Percentiles rank a stretch among this genome's conserved stretches.
Evolutionary conservation across 2,329 filamentous ascomycete species (phyloP).

Genomic region (Penicillium sp.): DNA sequence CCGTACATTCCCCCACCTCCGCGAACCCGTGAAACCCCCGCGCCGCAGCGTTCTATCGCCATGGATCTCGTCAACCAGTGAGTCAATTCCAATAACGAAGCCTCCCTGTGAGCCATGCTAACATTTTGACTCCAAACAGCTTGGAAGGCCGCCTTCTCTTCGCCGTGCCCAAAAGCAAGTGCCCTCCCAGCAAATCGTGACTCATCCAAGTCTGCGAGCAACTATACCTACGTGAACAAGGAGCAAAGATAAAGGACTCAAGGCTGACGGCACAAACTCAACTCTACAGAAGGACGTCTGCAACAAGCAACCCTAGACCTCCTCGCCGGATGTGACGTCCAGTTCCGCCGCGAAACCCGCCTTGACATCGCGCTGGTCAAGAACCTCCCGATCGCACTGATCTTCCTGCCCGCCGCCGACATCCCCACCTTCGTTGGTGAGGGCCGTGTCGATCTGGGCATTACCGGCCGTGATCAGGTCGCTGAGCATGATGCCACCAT

Average conservation of each 20-base stretch:
- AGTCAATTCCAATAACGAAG: slow-evolving; percentile 31
- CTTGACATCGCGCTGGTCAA: slow-evolving; percentile 98
- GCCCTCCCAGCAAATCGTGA: slow-evolving; percentile 16
- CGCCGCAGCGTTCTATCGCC: slow-evolving; percentile 27
- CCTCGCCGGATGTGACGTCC: slow-evolving; percentile 88
- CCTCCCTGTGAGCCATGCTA: not conserved
- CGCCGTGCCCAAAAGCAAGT: slow-evolving; percentile 96
- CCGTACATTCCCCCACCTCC: not conserved
- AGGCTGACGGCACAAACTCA: slow-evolving; percentile 16
- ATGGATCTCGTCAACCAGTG: slow-evolving; percentile 66
- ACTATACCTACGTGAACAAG: slow-evolving; percentile 7
- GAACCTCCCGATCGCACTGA: slow-evolving; percentile 90
- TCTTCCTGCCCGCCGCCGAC: slow-evolving; percentile 95
- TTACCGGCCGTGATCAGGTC: slow-evolving; percentile 91
- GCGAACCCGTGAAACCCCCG: slow-evolving; percentile 4
- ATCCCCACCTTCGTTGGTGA: slow-evolving; percentile 98
- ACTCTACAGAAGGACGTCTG: slow-evolving; percentile 76
- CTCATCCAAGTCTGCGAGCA: slow-evolving; percentile 16
- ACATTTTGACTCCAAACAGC: slow-evolving; percentile 51
- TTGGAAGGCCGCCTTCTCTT: slow-evolving; percentile 91
- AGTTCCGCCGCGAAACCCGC: slow-evolving; percentile 91
- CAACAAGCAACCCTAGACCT: slow-evolving; percentile 86
- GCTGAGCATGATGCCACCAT: slow-evolving; percentile 74
- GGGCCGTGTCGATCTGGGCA: slow-evolving; percentile 88
- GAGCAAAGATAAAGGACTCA: slow-evolving; percentile 3